Conservation (phyloP, 2,329 filamentous ascomycete genomes). For the Colletotrichum sidae region DNA sequence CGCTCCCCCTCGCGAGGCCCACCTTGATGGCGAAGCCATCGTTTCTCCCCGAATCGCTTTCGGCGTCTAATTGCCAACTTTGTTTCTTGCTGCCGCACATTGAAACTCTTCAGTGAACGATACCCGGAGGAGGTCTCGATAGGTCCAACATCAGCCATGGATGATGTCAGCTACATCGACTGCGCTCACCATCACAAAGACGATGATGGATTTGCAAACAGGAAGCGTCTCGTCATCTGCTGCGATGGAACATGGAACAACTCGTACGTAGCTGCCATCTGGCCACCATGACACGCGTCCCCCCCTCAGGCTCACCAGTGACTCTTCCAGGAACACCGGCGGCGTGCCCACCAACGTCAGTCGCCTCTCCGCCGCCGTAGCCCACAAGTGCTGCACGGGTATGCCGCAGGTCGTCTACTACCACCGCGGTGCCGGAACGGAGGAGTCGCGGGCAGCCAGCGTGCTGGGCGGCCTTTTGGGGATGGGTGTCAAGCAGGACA, state of each 20-base stretch:
- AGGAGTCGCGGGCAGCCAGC: slow-evolving; percentile 39
- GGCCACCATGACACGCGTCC: too few species aligned
- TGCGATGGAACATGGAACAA: slow-evolving; percentile 53
- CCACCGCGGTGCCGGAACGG: slow-evolving; percentile 49
- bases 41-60: too few species aligned
- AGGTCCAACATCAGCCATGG: background rate
- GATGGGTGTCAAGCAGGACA: slow-evolving; percentile 42
- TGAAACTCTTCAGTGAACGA: too few species aligned
- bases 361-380: slow-evolving; percentile 47
- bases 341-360: slow-evolving; percentile 47
- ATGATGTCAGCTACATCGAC: background rate
- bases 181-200: background rate
- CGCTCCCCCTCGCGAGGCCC: too few species aligned
- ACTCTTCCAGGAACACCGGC: slow-evolving; percentile 1
- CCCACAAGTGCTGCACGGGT: slow-evolving; percentile 43
- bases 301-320: background rate
- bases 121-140: too few species aligned
- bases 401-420: slow-evolving; percentile 52
- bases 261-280: slow-evolving; percentile 28
- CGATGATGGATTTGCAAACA: slow-evolving; percentile 14
- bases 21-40: too few species aligned
- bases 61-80: too few species aligned
- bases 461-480: slow-evolving; percentile 42
- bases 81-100: too few species aligned
- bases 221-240: slow-evolving; percentile 46